phyloP scores from a whole-genome alignment of 2,329 filamentous ascomycete genomes.

The Cadophora sp. region DNA sequence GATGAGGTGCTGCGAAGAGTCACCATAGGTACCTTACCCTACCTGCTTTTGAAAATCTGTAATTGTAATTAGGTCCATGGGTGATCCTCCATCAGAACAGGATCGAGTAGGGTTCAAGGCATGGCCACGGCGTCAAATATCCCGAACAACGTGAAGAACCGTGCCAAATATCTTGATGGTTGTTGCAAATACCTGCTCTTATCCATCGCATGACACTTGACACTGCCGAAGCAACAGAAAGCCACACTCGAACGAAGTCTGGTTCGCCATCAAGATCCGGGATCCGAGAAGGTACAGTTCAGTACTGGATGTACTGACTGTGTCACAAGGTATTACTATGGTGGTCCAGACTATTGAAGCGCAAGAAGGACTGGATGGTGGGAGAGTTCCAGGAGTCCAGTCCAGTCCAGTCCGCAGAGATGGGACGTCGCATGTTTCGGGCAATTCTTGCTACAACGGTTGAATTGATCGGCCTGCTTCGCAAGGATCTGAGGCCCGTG shows the following conservation, averaged over 20 bases:
- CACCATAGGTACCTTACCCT: background rate
- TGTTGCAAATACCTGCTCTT: background rate
- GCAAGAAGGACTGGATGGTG: slow-evolving; percentile 9
- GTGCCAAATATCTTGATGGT: background rate
- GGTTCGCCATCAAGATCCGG: slow-evolving; percentile 3
- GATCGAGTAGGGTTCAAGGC: slow-evolving; percentile 18
- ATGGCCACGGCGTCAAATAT: slow-evolving; percentile 6
- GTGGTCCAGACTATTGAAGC: slow-evolving; percentile 2
- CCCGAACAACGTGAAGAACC: slow-evolving; percentile 17
- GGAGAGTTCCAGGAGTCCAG: background rate
- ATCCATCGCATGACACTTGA: background rate
- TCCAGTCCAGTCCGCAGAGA: background rate
- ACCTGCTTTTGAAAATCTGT: background rate
- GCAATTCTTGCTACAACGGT: slow-evolving; percentile 6
- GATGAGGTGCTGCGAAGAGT: background rate
- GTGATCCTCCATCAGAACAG: background rate
- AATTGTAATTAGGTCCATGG: background rate
- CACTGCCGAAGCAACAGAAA: background rate
- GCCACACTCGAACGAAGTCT: slow-evolving; percentile 1
- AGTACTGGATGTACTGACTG: background rate
- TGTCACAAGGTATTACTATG: background rate
- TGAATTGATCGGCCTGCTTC: background rate
- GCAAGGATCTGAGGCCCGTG: slow-evolving; percentile 12
- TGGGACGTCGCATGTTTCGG: slow-evolving; percentile 26
- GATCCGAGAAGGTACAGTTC: slow-evolving; percentile 4